Base-by-base conservation (phyloP, 495 filamentous ascomycete genomes). In the Usnea hakonensis region DNA sequence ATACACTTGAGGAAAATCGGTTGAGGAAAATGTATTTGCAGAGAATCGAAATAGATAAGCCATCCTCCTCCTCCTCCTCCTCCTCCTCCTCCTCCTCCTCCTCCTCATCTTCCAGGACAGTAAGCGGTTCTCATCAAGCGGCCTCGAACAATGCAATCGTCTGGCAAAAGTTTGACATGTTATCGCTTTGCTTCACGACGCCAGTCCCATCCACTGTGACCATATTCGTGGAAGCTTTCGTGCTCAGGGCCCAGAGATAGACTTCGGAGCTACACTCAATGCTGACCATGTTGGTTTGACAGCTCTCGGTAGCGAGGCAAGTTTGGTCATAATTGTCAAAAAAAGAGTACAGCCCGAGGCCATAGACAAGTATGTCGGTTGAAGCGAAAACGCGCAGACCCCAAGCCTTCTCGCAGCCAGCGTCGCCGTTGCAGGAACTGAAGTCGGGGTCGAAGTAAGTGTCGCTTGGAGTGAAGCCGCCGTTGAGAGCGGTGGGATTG, bases 171-270 rank as follows among this genome's bases (percentile, higher is more conserved):
- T 79, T 87, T 69, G 86, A 87, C 63, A 75, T 71, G 71, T 92
- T 92, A 46, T 87, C 85, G 41, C 69, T 75, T 69, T 89, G 78
- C 9, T 79, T 75, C 41, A 87, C 87, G n/a, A 85, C 67, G 19
- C 68, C 69, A 58, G 69, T 68, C 5, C 79, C 81, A 70, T 85
- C 76, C 17, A 84, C 69, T 0, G 84, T 87, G 57, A 98, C 77
- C 90, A 97, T 96, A 73, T 90, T 91, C 14, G 81, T 80, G n/a
- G 83, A 79, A 10, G 90, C 93, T 76, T 95, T 93, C 30, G 94
- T 97, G 78, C 83, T 91, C 37, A 97, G 70, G 21, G 85, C 91
- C 69, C 86, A 93, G 37, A 96, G 71, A 63, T 86, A 81, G 37
- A 97, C 79, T 32, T 81, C 79, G 43, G 73, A 74, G 23, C 84